Evolutionary conservation across 441 rosid species (phyloP), one percentile per base, ranked within the genome.

Genomic region (Adansonia madagascariensis): DNA sequence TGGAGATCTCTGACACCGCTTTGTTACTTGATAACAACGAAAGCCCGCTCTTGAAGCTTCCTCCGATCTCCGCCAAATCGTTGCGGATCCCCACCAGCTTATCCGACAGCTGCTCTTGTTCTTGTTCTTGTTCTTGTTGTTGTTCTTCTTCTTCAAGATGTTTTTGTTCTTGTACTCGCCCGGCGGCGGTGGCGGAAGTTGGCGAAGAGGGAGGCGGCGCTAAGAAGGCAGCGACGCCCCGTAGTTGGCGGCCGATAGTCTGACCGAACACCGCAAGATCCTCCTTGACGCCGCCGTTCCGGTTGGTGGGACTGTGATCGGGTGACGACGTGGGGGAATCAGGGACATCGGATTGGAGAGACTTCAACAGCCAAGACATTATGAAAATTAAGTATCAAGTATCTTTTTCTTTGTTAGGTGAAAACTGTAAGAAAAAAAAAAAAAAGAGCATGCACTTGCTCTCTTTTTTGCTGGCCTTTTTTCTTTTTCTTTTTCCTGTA

Each of bases 351-450:
- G 81, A 75, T 76, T 80, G 82, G 55, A 84, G 76, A 20, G 92
- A 78, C 62, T 87, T 89, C 84, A 86, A 88, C 68, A 89, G 77
- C 92, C 93, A 87, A 76, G 90, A 88, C 95, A 91, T 91, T 72
- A 53, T 22, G 1, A 8, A 47, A 41, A 31, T 31, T 31, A 27
- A 27, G 31, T 27, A 31, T 31, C 35, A 31, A 3, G 35, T 31
- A 31, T 31, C 35, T 31, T 31, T 31, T 31, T 31, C 35, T 31
- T 31, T 2, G 35, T 31, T 31, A 31, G 35, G 4, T 31, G 35
- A 31, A 31, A 31, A 31, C 35, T 31, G 35, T 0, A 4, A 31
- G 35, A 3, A 3, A 3, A 31, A 31, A 27, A 27, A 27, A 27
- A 31, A 31, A 31, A 31, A 31, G 35, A 31, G 35, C 35, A 31